Percentiles rank a stretch among this genome's conserved stretches.
Conservation (phyloP, 176 grass and related monocot species). For the Avena insularis region DNA sequence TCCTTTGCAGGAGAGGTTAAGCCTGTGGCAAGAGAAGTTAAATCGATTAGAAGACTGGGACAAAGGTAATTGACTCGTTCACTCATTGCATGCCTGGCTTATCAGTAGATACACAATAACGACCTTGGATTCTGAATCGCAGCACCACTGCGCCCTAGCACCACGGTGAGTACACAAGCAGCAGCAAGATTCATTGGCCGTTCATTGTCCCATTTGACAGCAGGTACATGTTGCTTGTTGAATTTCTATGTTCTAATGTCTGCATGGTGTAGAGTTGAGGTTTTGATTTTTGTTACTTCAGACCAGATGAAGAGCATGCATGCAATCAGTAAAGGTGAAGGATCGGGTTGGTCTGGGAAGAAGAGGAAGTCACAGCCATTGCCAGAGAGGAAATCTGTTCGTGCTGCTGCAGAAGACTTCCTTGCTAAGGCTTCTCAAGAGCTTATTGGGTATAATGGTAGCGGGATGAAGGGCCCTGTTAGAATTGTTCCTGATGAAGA, state of each 20-base stretch:
- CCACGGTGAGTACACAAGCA: constrained; percentile 78
- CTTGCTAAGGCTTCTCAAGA: constrained; percentile 85
- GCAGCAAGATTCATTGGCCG: constrained; percentile 86
- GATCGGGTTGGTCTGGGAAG: constrained; percentile 58
- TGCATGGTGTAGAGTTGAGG: constrained; percentile 27
- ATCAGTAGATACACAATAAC: constrained; percentile 19
- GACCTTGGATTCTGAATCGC: constrained; percentile 41
- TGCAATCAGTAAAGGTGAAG: constrained; percentile 73
- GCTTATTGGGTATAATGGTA: constrained; percentile 57
- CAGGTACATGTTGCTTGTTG: constrained; percentile 50
- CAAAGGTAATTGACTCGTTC: constrained; percentile 60
- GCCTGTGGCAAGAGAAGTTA: constrained; percentile 80
- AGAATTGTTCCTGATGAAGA: constrained; percentile 63
- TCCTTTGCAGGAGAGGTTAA: constrained; percentile 80
- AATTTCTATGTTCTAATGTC: neutral
- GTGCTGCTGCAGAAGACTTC: constrained; percentile 83
- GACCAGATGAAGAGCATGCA: constrained; percentile 79
- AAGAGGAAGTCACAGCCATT: constrained; percentile 70
- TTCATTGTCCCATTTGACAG: constrained; percentile 72
- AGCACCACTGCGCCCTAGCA: constrained; percentile 81
- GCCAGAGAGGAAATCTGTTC: constrained; percentile 60
- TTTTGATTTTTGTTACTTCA: constrained; percentile 52
- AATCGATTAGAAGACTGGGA: constrained; percentile 74
- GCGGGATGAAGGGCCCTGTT: constrained; percentile 71
- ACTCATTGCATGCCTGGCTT: constrained; percentile 3